Conservation (phyloP, 306 rosid species). For the Prunus campanulata region DNA sequence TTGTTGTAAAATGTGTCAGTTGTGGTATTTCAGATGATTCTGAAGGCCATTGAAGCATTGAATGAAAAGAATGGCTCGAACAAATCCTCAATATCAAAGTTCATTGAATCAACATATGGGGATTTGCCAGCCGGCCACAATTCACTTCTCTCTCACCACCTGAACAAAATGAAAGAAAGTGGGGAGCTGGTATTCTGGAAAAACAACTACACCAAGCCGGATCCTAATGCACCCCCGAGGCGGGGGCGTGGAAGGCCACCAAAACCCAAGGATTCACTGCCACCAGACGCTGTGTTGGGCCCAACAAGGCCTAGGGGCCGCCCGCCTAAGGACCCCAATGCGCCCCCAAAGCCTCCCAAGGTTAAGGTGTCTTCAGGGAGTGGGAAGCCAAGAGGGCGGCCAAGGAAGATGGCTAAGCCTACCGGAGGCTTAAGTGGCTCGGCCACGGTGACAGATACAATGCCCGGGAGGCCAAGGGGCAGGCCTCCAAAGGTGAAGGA, state of each 20-base stretch:
- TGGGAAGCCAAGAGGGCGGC: conserved; percentile 70
- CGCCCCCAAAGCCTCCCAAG: conserved; percentile 35
- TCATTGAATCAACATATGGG: conserved; percentile 69
- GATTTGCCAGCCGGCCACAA: conserved; percentile 68
- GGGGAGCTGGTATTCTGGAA: conserved; percentile 66
- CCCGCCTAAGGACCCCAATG: conserved; percentile 72
- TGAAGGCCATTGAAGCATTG: conserved; percentile 56
- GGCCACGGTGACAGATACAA: neutral
- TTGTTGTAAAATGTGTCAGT: neutral
- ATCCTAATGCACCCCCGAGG: conserved; percentile 61
- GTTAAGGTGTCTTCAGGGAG: conserved; percentile 28
- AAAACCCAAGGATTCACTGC: conserved; percentile 41
- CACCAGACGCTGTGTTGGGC: conserved; percentile 13
- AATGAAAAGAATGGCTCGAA: conserved; percentile 60
- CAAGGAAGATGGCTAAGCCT: conserved; percentile 59
- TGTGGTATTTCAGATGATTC: conserved; percentile 54
- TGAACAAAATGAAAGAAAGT: conserved; percentile 55
- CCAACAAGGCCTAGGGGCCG: conserved; percentile 70
- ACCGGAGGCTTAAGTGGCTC: conserved; percentile 29
- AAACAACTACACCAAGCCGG: conserved; percentile 63
- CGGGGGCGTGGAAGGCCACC: conserved; percentile 86
- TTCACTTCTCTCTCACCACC: conserved; percentile 56
- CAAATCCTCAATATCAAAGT: conserved; percentile 72
- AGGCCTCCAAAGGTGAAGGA: conserved; percentile 82
- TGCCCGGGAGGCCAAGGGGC: conserved; percentile 61